A percentile compares a stretch with the other conserved stretches of the same genome.
phyloP scores from a whole-genome alignment of 331 rosid species.

The Cydonia oblonga region DNA sequence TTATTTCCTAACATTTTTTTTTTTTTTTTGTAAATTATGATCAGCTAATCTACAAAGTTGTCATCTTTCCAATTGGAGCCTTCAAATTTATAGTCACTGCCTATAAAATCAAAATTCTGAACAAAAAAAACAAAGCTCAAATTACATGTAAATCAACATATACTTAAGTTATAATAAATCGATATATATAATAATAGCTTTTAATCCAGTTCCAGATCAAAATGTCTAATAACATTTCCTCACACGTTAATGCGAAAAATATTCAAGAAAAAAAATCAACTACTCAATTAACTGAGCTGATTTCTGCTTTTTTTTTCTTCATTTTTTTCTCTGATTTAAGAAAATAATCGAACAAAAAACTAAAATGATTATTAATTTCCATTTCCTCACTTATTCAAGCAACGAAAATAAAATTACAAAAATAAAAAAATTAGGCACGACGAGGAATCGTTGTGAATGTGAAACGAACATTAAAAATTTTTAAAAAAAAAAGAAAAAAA shows the following conservation, averaged over 20 bases:
- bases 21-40: too few species aligned
- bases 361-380: neutral
- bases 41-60: neutral
- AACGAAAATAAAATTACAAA: neutral
- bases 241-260: neutral
- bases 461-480: neutral
- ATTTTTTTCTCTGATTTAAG: neutral
- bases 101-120: neutral
- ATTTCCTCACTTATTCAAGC: neutral
- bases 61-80: neutral
- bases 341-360: neutral
- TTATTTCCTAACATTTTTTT: too few species aligned
- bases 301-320: neutral
- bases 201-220: conserved; percentile 7
- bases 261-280: neutral
- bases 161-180: neutral
- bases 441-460: neutral
- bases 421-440: neutral
- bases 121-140: neutral
- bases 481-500: neutral
- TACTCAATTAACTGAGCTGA: neutral
- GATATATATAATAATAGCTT: neutral
- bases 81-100: neutral
- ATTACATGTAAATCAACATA: neutral
- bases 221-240: neutral